Evolutionary conservation across 2,329 filamentous ascomycete species (phyloP).

Genomic region (Cercospora brassicicola): DNA sequence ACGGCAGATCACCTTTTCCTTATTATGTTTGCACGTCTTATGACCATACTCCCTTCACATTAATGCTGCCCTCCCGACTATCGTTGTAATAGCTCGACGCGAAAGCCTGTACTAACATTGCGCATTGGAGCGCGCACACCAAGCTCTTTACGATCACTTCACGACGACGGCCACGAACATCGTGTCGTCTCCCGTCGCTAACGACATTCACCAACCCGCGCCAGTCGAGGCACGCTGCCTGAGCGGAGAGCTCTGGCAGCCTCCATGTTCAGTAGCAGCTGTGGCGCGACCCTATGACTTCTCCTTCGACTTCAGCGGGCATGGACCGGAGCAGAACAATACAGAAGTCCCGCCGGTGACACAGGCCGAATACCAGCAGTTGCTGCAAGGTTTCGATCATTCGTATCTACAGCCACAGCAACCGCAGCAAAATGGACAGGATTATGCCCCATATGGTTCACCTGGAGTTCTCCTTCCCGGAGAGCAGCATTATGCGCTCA

Average conservation of each 20-base stretch:
- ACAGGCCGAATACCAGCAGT: constrained; percentile 32
- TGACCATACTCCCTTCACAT: constrained; percentile 26
- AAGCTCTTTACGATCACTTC: constrained; percentile 22
- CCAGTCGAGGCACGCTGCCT: constrained; percentile 46
- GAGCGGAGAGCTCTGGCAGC: constrained; percentile 54
- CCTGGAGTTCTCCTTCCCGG: constrained; percentile 34
- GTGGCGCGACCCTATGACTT: constrained; percentile 51
- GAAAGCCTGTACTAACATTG: constrained; percentile 20
- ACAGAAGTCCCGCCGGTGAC: constrained; percentile 28
- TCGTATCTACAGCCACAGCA: constrained; percentile 16
- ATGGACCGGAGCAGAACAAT: constrained; percentile 42
- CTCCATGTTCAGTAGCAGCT: constrained; percentile 53
- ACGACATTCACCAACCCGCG: constrained; percentile 42
- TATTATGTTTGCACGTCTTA: constrained; percentile 23
- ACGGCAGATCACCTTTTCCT: constrained; percentile 16
- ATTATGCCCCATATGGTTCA: constrained; percentile 34
- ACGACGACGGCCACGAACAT: constrained; percentile 13
- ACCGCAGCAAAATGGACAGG: constrained; percentile 22
- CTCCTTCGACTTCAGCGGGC: constrained; percentile 47
- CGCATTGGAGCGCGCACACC: constrained; percentile 15
- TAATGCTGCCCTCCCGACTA: constrained; percentile 25
- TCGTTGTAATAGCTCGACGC: constrained; percentile 25
- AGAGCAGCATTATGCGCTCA: constrained; percentile 32
- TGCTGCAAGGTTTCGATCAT: constrained; percentile 25
- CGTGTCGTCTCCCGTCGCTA: constrained; percentile 28